phyloP scores from a whole-genome alignment of 1,284 basidiomycete species.

The Tilletiaria anomala region DNA sequence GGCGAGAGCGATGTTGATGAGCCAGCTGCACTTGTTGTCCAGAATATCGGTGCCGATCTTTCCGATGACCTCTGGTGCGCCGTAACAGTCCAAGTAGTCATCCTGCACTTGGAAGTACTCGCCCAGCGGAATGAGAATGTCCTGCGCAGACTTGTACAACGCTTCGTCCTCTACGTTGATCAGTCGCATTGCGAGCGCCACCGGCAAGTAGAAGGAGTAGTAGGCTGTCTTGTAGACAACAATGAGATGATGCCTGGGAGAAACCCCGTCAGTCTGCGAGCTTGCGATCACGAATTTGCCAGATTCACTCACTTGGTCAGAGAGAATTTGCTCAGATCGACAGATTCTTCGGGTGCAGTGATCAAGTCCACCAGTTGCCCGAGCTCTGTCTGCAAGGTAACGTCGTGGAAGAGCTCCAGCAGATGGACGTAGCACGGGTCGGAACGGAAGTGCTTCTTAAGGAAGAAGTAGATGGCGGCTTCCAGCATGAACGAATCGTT shows the following conservation, averaged over 20 bases:
- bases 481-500: conserved; percentile 98
- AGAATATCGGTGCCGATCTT: conserved; percentile 92
- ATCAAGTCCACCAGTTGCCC: conserved; percentile 91
- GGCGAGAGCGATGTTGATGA: conserved; percentile 73
- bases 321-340: conserved; percentile 78
- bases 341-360: conserved; percentile 76
- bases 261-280: conserved; percentile 2
- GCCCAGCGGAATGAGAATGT: conserved; percentile 79
- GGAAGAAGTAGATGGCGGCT: conserved; percentile 74
- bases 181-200: conserved; percentile 78
- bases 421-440: conserved; percentile 75
- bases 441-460: conserved; percentile 73
- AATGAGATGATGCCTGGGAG: conserved; percentile 66
- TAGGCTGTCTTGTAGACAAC: conserved; percentile 96
- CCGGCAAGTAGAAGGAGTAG: conserved; percentile 97
- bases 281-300: background rate
- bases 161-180: conserved; percentile 44
- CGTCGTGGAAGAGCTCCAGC: conserved; percentile 79
- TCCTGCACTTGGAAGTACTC: conserved; percentile 99
- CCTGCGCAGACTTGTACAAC: conserved; percentile 63
- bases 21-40: conserved; percentile 99
- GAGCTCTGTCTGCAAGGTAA: conserved; percentile 85
- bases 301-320: conserved; percentile 50
- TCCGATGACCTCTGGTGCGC: conserved; percentile 77
- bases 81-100: conserved; percentile 88